These are phyloP conservation scores for Colletotrichum cuscutae DNA, from an alignment of 2,329 filamentous ascomycete genomes.

Conservation along the genomic window DNA sequence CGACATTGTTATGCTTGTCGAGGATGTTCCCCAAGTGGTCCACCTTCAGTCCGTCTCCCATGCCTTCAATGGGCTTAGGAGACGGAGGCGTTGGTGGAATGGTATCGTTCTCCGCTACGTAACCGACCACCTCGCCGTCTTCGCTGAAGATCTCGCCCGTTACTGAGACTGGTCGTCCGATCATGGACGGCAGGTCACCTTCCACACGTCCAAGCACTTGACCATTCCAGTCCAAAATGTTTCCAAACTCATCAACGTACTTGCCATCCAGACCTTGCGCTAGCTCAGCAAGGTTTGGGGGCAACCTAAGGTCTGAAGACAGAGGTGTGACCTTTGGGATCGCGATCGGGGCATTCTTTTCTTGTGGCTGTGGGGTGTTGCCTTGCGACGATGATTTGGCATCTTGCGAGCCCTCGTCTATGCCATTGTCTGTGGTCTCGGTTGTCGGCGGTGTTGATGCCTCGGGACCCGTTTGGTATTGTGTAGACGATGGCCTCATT, in stretches of 20 bases:
- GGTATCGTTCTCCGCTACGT: constrained; percentile 54
- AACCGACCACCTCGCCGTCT: constrained; percentile 54
- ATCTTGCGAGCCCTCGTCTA: constrained; percentile 15
- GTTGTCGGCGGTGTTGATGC: constrained; percentile 1
- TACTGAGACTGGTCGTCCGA: constrained; percentile 57
- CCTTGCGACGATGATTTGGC: constrained; percentile 3
- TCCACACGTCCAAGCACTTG: constrained; percentile 62
- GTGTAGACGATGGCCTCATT: constrained; percentile 16
- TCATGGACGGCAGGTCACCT: constrained; percentile 65
- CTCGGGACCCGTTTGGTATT: constrained; percentile 16
- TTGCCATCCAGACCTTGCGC: constrained; percentile 57
- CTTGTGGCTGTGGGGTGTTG: constrained; percentile 12
- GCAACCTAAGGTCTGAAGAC: constrained; percentile 43
- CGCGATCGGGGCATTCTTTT: constrained; percentile 41
- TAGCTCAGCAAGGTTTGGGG: constrained; percentile 45
- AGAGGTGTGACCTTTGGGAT: constrained; percentile 55
- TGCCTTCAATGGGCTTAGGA: constrained; percentile 45
- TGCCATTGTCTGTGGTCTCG: constrained; percentile 19
- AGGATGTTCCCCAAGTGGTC: constrained; percentile 58
- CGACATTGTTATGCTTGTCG: constrained; percentile 55
- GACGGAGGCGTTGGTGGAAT: constrained; percentile 36
- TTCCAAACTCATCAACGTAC: constrained; percentile 64
- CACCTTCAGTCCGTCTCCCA: constrained; percentile 52
- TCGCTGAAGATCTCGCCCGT: constrained; percentile 59
- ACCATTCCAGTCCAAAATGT: constrained; percentile 60